Evolutionary conservation across 129 eudicot genomes (phyloP).

Genomic region (Dittrichia graveolens): DNA sequence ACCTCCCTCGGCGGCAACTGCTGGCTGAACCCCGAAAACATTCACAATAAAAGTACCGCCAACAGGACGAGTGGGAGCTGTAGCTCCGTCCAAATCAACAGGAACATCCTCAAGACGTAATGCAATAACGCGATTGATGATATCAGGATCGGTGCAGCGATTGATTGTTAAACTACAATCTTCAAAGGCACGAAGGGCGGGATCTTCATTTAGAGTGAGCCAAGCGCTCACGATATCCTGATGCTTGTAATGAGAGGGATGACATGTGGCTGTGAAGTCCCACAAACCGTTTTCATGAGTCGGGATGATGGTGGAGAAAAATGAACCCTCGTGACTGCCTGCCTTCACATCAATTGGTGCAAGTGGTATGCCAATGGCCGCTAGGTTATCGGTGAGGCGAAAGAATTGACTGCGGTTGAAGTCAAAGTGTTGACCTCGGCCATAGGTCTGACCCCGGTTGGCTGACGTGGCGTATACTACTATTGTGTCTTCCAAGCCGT

Average conservation of each 20-base stretch:
- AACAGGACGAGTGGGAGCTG: slow-evolving; percentile 10
- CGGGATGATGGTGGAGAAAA: slow-evolving; percentile 31
- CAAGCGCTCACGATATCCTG: slow-evolving; percentile 29
- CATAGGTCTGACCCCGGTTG: slow-evolving; percentile 29
- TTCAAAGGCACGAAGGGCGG: slow-evolving; percentile 23
- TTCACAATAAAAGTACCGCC: slow-evolving; percentile 20
- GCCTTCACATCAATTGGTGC: slow-evolving; percentile 34
- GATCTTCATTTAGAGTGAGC: slow-evolving; percentile 27
- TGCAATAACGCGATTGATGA: slow-evolving; percentile 17
- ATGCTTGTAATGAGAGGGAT: slow-evolving; percentile 31
- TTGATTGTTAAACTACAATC: slow-evolving; percentile 34
- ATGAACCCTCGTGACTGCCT: slow-evolving; percentile 28
- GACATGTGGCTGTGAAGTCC: slow-evolving; percentile 28
- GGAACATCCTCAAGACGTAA: neutral
- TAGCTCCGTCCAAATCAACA: slow-evolving; percentile 20
- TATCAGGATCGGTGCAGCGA: slow-evolving; percentile 16
- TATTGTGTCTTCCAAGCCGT: neutral
- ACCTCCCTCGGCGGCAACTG: slow-evolving; percentile 14
- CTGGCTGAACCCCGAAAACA: slow-evolving; percentile 19
- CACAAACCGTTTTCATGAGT: neutral
- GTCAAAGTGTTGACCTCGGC: slow-evolving; percentile 24
- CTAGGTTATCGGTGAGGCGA: slow-evolving; percentile 22
- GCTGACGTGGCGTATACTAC: slow-evolving; percentile 37
- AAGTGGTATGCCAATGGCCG: slow-evolving; percentile 32
- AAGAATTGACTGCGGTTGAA: neutral